Conservation (phyloP, 225 moss, liverwort and hornwort genomes). For the Anthoceros angustus region DNA sequence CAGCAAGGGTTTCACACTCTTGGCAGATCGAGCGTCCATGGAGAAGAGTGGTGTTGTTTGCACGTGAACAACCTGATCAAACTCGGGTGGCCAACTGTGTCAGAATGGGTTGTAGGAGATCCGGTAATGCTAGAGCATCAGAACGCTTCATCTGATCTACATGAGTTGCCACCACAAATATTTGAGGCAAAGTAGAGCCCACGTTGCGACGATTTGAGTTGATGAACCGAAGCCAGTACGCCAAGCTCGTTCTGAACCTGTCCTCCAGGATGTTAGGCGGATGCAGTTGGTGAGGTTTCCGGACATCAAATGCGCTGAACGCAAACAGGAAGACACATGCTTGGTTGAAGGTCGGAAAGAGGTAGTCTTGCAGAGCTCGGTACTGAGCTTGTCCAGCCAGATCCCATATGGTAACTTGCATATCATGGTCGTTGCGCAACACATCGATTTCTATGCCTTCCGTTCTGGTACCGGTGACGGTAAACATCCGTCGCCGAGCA, state of each 20-base stretch:
- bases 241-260: not conserved
- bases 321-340: too few species aligned
- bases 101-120: not conserved
- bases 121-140: not conserved
- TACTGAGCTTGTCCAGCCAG: too few species aligned
- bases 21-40: not conserved
- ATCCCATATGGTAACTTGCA: too few species aligned
- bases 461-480: too few species aligned
- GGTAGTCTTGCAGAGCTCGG: too few species aligned
- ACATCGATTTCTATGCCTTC: too few species aligned
- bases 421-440: too few species aligned
- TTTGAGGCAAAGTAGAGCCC: not conserved
- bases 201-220: not conserved
- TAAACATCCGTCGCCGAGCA: too few species aligned
- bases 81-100: not conserved
- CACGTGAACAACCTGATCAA: not conserved
- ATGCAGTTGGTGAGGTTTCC: not conserved
- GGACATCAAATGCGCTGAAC: not conserved
- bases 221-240: conserved; percentile 5
- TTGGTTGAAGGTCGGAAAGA: too few species aligned
- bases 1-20: not conserved
- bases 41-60: not conserved
- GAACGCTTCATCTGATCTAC: not conserved
- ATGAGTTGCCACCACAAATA: conserved; percentile 4
- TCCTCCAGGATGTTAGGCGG: not conserved